Conservation (phyloP, 306 rosid genomes). For the cucumber (Cucumis sativus) region DNA sequence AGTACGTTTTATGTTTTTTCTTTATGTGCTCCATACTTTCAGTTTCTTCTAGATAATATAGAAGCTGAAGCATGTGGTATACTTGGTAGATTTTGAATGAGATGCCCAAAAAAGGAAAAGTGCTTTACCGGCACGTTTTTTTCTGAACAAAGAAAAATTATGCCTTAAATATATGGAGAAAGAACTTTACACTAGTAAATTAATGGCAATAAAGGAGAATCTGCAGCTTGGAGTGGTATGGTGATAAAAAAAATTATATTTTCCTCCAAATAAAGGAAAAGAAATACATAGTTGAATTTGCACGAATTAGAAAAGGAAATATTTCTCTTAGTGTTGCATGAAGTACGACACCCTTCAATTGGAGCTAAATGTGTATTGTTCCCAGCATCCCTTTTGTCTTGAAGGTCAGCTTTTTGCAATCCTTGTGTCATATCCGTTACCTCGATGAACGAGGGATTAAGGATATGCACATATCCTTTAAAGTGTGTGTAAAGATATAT, state of each 20-base stretch:
- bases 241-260: background rate
- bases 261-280: background rate
- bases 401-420: background rate
- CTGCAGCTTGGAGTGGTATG: background rate
- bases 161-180: background rate
- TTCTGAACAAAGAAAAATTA: background rate
- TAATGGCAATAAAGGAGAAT: background rate
- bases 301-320: background rate
- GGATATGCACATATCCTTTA: background rate
- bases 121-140: background rate
- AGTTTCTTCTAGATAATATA: background rate
- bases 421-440: background rate
- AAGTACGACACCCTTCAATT: background rate
- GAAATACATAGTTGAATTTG: background rate
- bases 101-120: background rate
- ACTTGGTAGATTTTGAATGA: background rate
- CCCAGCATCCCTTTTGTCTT: background rate
- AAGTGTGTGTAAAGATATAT: background rate
- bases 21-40: background rate
- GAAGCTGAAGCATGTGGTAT: background rate
- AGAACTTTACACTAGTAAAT: background rate
- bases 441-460: background rate
- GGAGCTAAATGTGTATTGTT: background rate
- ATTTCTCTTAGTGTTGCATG: background rate
- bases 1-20: conserved; percentile 36